Conservation (phyloP, 2,329 filamentous ascomycete genomes). For the Xylariales sp. region DNA sequence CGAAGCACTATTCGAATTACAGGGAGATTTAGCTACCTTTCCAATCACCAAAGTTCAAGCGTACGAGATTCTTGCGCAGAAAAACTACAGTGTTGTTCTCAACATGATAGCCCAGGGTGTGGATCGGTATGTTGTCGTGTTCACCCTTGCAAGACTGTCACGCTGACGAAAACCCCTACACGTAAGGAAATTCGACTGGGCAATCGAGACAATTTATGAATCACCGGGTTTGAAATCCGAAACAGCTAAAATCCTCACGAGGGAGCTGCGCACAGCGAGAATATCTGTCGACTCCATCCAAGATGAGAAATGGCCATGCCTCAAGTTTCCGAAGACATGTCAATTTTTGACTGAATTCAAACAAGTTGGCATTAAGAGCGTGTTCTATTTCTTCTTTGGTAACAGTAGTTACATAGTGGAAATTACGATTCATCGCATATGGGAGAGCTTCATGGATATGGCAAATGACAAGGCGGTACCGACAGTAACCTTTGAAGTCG, state of each 20-base stretch:
- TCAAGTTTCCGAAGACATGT: conserved; percentile 13
- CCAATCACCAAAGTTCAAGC: neutral
- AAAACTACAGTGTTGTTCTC: neutral
- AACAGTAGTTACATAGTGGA: conserved; percentile 27
- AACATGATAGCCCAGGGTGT: conserved; percentile 4
- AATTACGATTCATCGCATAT: conserved; percentile 28
- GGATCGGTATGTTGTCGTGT: conserved; percentile 5
- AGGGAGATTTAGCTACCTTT: neutral
- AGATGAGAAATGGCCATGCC: conserved; percentile 20
- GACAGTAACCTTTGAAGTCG: conserved; percentile 20
- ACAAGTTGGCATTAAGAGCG: conserved; percentile 23
- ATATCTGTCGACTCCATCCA: conserved; percentile 15
- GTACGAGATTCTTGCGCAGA: conserved; percentile 1
- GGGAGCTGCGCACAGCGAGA: conserved; percentile 17
- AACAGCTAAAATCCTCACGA: conserved; percentile 14
- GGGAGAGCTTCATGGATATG: conserved; percentile 18
- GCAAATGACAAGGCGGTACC: conserved; percentile 8
- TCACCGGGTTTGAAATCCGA: conserved; percentile 12
- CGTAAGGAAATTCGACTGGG: conserved; percentile 32
- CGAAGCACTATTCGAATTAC: neutral
- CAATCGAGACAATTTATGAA: conserved; percentile 24
- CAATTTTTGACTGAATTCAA: conserved; percentile 17
- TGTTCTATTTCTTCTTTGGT: conserved; percentile 27
- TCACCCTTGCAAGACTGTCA: neutral
- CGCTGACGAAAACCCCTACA: conserved; percentile 12